phyloP scores from a whole-genome alignment of 768 basidiomycete species.

The Macrolepiota fuliginosa region DNA sequence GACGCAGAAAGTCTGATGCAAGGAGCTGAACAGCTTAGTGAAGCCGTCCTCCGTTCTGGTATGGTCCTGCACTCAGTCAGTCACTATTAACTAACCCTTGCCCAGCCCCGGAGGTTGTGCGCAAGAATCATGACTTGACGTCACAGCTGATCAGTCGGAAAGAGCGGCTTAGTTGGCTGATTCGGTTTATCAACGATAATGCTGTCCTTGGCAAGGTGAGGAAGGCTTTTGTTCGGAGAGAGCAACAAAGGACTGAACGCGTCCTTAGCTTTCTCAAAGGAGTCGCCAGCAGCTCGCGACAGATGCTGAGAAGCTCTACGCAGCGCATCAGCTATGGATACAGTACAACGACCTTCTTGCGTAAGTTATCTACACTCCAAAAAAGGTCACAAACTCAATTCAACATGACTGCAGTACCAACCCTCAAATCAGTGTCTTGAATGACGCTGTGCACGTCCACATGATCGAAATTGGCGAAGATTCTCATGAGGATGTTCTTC shows the following conservation, averaged over 20 bases:
- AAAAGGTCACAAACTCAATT: background rate
- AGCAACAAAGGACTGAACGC: background rate
- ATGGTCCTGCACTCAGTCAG: background rate
- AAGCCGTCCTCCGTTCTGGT: constrained; percentile 74
- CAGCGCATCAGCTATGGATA: constrained; percentile 81
- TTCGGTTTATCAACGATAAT: constrained; percentile 87
- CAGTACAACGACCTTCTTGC: constrained; percentile 64
- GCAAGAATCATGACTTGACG: constrained; percentile 75
- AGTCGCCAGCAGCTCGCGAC: constrained; percentile 72
- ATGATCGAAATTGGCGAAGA: constrained; percentile 58
- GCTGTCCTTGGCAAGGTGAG: constrained; percentile 71
- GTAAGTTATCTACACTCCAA: constrained; percentile 34
- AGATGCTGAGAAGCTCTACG: constrained; percentile 86
- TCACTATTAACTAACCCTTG: background rate
- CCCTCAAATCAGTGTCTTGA: constrained; percentile 59
- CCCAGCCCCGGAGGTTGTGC: constrained; percentile 64
- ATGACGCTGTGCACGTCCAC: constrained; percentile 67
- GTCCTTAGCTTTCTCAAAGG: constrained; percentile 70
- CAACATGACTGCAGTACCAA: constrained; percentile 38
- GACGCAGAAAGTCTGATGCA: constrained; percentile 79
- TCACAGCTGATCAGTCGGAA: constrained; percentile 74
- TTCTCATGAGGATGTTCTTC: constrained; percentile 71
- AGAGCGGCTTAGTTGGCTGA: constrained; percentile 79
- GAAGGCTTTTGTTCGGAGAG: background rate
- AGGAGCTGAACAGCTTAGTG: constrained; percentile 74